phyloP scores from a whole-genome alignment of 768 basidiomycete genomes.

The Cystobasidium onofrii region DNA sequence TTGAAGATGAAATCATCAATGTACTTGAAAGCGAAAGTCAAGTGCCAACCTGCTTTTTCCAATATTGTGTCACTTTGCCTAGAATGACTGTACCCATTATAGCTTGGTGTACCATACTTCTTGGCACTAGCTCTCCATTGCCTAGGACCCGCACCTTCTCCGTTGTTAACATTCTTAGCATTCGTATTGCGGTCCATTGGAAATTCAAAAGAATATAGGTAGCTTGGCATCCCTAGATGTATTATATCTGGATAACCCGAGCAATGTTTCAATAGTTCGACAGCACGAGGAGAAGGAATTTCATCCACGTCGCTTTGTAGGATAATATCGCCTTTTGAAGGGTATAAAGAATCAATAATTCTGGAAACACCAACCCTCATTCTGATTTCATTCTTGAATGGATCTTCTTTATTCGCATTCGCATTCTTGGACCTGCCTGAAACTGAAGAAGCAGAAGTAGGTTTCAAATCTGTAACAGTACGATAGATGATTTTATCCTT shows the following conservation, averaged over 20 bases:
- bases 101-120: slow-evolving; percentile 48
- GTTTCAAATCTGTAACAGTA: slow-evolving; percentile 8
- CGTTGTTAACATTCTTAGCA: neutral
- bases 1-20: slow-evolving; percentile 56
- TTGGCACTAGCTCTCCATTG: slow-evolving; percentile 58
- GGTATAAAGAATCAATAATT: neutral
- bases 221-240: slow-evolving; percentile 59
- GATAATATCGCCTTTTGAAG: neutral
- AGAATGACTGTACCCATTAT: slow-evolving; percentile 51
- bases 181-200: neutral
- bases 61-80: slow-evolving; percentile 48
- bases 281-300: slow-evolving; percentile 54
- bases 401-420: slow-evolving; percentile 46
- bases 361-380: slow-evolving; percentile 40
- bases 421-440: neutral
- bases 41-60: neutral
- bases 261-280: slow-evolving; percentile 53
- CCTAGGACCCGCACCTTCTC: slow-evolving; percentile 49
- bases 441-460: neutral
- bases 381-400: slow-evolving; percentile 53
- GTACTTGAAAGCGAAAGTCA: slow-evolving; percentile 58
- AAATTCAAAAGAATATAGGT: slow-evolving; percentile 59
- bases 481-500: slow-evolving; percentile 54
- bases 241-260: slow-evolving; percentile 51
- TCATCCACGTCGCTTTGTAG: slow-evolving; percentile 60